Evolutionary conservation across 2,329 filamentous ascomycete genomes (phyloP).

Genomic region (Trichoderma polysporum): DNA sequence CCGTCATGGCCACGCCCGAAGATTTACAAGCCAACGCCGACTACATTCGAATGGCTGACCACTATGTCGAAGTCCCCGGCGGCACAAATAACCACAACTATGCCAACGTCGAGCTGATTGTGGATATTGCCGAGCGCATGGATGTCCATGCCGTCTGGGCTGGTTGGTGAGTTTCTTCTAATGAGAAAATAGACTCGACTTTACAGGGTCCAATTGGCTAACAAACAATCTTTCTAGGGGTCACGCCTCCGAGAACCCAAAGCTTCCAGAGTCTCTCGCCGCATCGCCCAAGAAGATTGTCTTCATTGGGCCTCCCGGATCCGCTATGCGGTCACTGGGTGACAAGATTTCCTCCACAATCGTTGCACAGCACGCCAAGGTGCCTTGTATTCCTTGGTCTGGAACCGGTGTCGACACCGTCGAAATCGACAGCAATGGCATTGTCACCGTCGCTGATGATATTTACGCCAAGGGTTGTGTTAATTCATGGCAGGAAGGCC

Average conservation of each 20-base stretch:
- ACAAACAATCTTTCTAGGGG: constrained; percentile 58
- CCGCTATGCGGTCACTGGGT: constrained; percentile 96
- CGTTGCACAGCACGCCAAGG: constrained; percentile 92
- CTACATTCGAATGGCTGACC: constrained; percentile 99
- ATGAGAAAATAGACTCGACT: neutral
- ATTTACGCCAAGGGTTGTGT: constrained; percentile 91
- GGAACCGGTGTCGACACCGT: constrained; percentile 88
- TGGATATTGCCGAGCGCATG: constrained; percentile 98
- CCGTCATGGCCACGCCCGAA: constrained; percentile 98
- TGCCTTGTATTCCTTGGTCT: constrained; percentile 99
- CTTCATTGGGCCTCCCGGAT: constrained; percentile 97
- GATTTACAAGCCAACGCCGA: constrained; percentile 97
- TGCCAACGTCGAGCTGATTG: constrained; percentile 98
- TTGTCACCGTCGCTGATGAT: constrained; percentile 87
- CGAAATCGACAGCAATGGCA: constrained; percentile 72
- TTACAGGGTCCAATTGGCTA: neutral
- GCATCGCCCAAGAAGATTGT: constrained; percentile 98
- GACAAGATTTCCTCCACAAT: constrained; percentile 99
- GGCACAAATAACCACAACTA: constrained; percentile 99
- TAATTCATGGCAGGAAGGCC: constrained; percentile 82
- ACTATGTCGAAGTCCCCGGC: constrained; percentile 98
- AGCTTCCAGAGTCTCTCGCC: constrained; percentile 91
- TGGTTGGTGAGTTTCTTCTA: constrained; percentile 70
- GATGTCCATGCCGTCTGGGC: constrained; percentile 98
- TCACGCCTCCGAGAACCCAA: constrained; percentile 98